Percentiles rank a stretch among this genome's conserved stretches.
These are phyloP conservation scores for Cystoisospora suis DNA, from an alignment of 169 alveolate species.

Conservation along the genomic window DNA sequence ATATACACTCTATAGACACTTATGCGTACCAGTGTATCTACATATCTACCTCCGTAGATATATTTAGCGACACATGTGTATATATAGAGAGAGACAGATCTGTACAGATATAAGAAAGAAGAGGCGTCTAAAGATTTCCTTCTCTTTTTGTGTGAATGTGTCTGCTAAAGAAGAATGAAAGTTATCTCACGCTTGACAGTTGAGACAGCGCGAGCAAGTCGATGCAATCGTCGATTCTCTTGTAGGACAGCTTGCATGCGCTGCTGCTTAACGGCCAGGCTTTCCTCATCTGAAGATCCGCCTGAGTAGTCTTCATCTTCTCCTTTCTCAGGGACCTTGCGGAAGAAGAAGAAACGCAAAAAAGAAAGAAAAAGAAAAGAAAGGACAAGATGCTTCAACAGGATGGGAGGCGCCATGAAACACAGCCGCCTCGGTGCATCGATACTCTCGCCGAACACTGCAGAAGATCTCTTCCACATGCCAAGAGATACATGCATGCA, in stretches of 20 bases:
- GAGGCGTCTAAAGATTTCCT: not conserved
- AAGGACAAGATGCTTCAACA: not conserved
- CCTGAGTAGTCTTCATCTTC: not conserved
- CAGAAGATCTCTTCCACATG: not conserved
- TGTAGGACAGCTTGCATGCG: conserved; percentile 42
- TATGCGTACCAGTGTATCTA: not conserved
- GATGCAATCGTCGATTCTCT: conserved; percentile 26
- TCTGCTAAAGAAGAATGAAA: not conserved
- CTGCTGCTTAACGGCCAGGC: conserved; percentile 28
- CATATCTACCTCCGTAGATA: not conserved
- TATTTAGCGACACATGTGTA: not conserved
- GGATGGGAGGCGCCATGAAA: not conserved
- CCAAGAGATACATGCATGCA: not conserved
- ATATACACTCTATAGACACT: not conserved
- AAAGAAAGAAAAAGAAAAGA: not conserved
- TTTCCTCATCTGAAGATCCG: conserved; percentile 28
- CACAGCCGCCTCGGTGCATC: not conserved
- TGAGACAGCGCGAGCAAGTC: conserved; percentile 44
- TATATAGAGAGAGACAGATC: not conserved
- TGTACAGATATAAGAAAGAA: not conserved
- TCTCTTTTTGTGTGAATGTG: not conserved
- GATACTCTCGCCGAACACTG: not conserved
- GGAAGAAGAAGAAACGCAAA: not conserved
- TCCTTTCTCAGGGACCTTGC: conserved; percentile 34
- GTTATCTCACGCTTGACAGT: conserved; percentile 14